A percentile compares a stretch with the other conserved stretches of the same genome.
phyloP scores from a whole-genome alignment of 2,329 filamentous ascomycete species.

The Clarireedia sp. region DNA sequence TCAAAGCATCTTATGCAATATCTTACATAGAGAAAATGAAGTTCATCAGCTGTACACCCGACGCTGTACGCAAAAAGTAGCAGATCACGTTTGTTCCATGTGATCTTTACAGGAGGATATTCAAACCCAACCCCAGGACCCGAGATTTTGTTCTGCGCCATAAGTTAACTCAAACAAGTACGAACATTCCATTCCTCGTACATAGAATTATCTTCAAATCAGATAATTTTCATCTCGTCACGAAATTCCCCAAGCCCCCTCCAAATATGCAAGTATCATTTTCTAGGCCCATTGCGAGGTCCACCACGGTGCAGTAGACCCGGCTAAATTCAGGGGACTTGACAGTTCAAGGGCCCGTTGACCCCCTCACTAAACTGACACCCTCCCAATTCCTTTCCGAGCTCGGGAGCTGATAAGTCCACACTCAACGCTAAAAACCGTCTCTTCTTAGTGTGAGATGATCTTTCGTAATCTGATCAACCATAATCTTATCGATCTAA shows the following conservation, averaged over 20 bases:
- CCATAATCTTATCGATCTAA: constrained; percentile 11
- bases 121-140: neutral
- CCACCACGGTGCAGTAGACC: neutral
- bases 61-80: neutral
- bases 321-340: neutral
- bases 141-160: neutral
- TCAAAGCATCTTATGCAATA: neutral
- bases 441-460: too few species aligned
- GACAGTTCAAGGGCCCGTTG: neutral
- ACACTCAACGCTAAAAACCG: too few species aligned
- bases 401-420: neutral
- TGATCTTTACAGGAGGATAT: neutral
- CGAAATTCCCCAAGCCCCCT: neutral
- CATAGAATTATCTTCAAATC: neutral
- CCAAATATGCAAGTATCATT: neutral
- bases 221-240: neutral
- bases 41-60: neutral
- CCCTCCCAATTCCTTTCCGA: neutral
- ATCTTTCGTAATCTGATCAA: too few species aligned
- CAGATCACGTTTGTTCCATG: neutral
- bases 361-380: constrained; percentile 9
- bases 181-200: neutral
- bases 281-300: neutral
- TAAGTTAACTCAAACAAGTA: neutral
- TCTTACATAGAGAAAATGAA: neutral